These are phyloP conservation scores for Macroventuria anomochaeta DNA, from an alignment of 2,329 filamentous ascomycete species.

Conservation along the genomic window DNA sequence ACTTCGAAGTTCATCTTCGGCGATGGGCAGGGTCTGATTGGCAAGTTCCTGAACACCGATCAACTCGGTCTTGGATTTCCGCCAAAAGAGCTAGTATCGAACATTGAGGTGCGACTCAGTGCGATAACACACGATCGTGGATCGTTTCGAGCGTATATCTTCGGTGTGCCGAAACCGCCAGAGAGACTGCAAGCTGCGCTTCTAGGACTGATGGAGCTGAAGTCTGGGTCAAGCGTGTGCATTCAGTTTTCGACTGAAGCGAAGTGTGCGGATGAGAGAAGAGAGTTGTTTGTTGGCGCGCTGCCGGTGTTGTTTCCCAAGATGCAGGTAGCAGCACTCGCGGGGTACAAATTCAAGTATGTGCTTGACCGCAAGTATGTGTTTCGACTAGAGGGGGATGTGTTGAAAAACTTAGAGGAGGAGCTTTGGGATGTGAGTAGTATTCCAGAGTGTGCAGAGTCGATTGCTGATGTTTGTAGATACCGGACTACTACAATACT, in stretches of 20 bases:
- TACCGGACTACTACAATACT: constrained; percentile 4
- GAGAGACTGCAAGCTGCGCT: constrained; percentile 25
- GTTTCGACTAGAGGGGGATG: constrained; percentile 9
- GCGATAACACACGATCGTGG: constrained; percentile 26
- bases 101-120: constrained; percentile 23
- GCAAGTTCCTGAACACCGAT: constrained; percentile 24
- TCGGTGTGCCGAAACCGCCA: constrained; percentile 22
- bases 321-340: constrained; percentile 11
- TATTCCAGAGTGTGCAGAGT: not conserved
- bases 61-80: constrained; percentile 17
- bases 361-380: constrained; percentile 23
- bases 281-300: constrained; percentile 16
- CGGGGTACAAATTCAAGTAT: constrained; percentile 19
- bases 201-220: constrained; percentile 24
- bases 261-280: constrained; percentile 14
- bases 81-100: constrained; percentile 21
- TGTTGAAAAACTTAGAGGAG: not conserved
- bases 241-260: constrained; percentile 25
- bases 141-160: constrained; percentile 30
- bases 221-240: constrained; percentile 19
- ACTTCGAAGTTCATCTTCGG: constrained; percentile 28
- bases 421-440: constrained; percentile 4
- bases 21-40: constrained; percentile 24
- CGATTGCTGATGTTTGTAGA: not conserved
- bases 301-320: constrained; percentile 16